These are phyloP conservation scores for Zalerion maritima DNA, from an alignment of 495 filamentous ascomycete species.

Conservation along the genomic window DNA sequence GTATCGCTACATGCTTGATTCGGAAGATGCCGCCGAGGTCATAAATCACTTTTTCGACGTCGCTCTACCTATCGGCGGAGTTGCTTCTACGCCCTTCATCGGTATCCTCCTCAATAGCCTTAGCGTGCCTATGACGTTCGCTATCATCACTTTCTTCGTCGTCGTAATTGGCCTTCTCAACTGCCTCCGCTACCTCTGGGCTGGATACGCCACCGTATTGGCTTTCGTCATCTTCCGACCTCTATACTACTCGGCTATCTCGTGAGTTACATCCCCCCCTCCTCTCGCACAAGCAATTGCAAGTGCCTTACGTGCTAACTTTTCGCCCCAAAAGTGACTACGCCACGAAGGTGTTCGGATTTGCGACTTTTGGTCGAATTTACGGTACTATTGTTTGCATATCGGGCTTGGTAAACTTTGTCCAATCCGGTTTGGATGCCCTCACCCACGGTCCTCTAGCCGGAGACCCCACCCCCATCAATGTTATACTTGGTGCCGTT, in stretches of 20 bases:
- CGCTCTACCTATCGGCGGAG: conserved; percentile 34
- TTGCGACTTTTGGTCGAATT: conserved; percentile 39
- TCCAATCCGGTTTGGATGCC: conserved; percentile 33
- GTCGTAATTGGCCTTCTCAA: conserved; percentile 32
- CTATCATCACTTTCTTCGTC: conserved; percentile 25
- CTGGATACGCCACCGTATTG: conserved; percentile 15
- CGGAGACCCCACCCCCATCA: conserved; percentile 30
- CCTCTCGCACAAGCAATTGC: no score
- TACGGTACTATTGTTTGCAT: conserved; percentile 39
- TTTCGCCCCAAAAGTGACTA: conserved; percentile 30
- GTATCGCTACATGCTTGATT: conserved; percentile 27
- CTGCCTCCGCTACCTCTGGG: conserved; percentile 16
- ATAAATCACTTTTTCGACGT: conserved; percentile 38
- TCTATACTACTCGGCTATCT: conserved; percentile 36
- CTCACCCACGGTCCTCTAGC: conserved; percentile 28
- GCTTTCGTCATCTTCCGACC: conserved; percentile 18
- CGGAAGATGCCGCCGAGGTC: conserved; percentile 20
- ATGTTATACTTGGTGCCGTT: conserved; percentile 19
- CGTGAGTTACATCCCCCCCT: conserved; percentile 27
- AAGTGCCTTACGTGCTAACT: no score
- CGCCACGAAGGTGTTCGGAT: conserved; percentile 40
- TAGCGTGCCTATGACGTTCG: conserved; percentile 28
- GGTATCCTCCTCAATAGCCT: conserved; percentile 34
- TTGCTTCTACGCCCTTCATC: conserved; percentile 35
- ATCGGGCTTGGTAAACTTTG: conserved; percentile 35